A percentile compares a stretch with the other conserved stretches of the same genome.
Conservation (phyloP, 768 basidiomycete genomes). For the Exsudoporus frostii region DNA sequence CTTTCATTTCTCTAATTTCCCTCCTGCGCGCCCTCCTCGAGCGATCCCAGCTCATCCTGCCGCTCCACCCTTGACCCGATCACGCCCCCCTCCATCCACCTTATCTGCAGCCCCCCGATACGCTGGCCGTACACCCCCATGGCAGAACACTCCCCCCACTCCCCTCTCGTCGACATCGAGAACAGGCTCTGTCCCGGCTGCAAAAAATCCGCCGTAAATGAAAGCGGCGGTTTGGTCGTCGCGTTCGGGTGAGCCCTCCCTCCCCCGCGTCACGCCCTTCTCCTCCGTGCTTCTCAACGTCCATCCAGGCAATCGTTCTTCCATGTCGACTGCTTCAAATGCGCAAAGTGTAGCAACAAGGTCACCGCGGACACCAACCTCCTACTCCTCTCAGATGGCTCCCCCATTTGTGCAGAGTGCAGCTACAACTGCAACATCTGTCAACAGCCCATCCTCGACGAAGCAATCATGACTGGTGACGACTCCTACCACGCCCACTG, state of each 20-base stretch:
- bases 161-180: slow-evolving; percentile 33
- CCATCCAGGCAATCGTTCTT: slow-evolving; percentile 81
- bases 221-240: slow-evolving; percentile 85
- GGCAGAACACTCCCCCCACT: slow-evolving; percentile 4
- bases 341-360: slow-evolving; percentile 89
- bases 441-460: slow-evolving; percentile 90
- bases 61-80: background rate
- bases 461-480: slow-evolving; percentile 99
- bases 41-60: no score
- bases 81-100: background rate
- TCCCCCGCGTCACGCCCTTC: background rate
- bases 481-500: slow-evolving; percentile 98
- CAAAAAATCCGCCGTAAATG: slow-evolving; percentile 74
- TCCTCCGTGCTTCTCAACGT: background rate
- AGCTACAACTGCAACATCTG: slow-evolving; percentile 97
- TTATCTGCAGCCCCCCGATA: background rate
- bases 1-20: no score
- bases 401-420: slow-evolving; percentile 93
- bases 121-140: slow-evolving; percentile 3
- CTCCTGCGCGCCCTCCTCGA: no score
- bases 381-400: slow-evolving; percentile 93
- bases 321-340: slow-evolving; percentile 94
- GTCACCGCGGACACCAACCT: slow-evolving; percentile 97
- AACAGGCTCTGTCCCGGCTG: slow-evolving; percentile 80
- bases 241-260: slow-evolving; percentile 82